Evolutionary conservation across 495 filamentous ascomycete species (phyloP).

Genomic region (Friedmanniomyces endolithicus): DNA sequence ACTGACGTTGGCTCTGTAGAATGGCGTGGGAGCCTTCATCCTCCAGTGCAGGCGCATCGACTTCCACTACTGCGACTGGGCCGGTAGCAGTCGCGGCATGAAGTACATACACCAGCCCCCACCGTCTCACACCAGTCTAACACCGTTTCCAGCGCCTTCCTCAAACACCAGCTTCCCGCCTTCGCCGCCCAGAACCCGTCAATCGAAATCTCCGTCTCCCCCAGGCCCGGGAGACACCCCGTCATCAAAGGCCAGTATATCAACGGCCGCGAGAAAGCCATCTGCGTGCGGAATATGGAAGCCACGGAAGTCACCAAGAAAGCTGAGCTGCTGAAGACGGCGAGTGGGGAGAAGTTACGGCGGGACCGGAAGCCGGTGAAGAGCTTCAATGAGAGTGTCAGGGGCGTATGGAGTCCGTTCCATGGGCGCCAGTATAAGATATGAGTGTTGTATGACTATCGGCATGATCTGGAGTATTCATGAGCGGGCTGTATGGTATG

Average conservation of each 20-base stretch:
- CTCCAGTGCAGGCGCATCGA: slow-evolving; percentile 91
- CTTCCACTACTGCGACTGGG: slow-evolving; percentile 93
- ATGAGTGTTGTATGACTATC: background rate
- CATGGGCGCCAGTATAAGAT: slow-evolving; percentile 43
- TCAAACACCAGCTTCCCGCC: slow-evolving; percentile 55
- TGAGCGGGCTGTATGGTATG: background rate
- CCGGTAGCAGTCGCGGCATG: slow-evolving; percentile 85
- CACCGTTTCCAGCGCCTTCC: slow-evolving; percentile 49
- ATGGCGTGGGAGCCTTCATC: slow-evolving; percentile 93
- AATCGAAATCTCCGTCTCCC: slow-evolving; percentile 82
- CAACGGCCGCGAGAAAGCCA: slow-evolving; percentile 73
- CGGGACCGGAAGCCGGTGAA: slow-evolving; percentile 54
- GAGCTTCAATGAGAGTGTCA: slow-evolving; percentile 81
- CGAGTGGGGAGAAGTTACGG: slow-evolving; percentile 72
- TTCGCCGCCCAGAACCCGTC: slow-evolving; percentile 76
- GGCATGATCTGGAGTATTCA: too few species aligned
- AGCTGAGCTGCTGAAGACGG: slow-evolving; percentile 63
- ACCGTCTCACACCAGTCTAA: background rate
- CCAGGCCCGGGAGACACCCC: slow-evolving; percentile 75
- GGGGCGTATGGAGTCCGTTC: slow-evolving; percentile 89
- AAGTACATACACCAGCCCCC: slow-evolving; percentile 47
- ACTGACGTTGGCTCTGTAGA: slow-evolving; percentile 39
- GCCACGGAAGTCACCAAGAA: slow-evolving; percentile 71
- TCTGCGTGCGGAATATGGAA: slow-evolving; percentile 81
- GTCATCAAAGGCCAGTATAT: slow-evolving; percentile 78